Evolutionary conservation across 2,329 filamentous ascomycete species (phyloP).

Genomic region (Teratosphaeria epicoccoides): DNA sequence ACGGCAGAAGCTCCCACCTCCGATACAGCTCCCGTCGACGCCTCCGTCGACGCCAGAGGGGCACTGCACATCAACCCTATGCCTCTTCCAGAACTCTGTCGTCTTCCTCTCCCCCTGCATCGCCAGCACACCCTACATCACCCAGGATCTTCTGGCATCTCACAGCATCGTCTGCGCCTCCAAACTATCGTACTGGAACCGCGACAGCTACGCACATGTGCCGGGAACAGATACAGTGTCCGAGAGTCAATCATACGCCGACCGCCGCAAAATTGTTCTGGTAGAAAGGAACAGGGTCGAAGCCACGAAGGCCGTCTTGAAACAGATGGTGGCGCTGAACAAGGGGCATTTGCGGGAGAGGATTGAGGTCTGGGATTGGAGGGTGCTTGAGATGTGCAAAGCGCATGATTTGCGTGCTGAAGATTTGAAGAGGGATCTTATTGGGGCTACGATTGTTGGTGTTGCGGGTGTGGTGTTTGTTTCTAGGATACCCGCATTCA

Average conservation of each 20-base stretch:
- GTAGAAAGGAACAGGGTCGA: conserved; percentile 19
- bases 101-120: conserved; percentile 23
- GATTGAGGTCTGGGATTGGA: conserved; percentile 25
- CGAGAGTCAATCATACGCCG: conserved; percentile 24
- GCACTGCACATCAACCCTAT: conserved; percentile 6
- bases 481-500: conserved; percentile 5
- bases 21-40: not conserved
- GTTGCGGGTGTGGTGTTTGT: conserved; percentile 13
- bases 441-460: conserved; percentile 22
- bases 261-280: conserved; percentile 23
- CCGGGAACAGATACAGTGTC: conserved; percentile 14
- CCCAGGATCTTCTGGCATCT: conserved; percentile 16
- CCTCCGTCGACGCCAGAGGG: not conserved
- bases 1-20: not conserved
- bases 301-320: conserved; percentile 9
- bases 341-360: conserved; percentile 16
- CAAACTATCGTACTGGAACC: conserved; percentile 20
- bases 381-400: conserved; percentile 18
- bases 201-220: conserved; percentile 17
- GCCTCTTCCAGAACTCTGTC: conserved; percentile 13
- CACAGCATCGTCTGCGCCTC: conserved; percentile 11
- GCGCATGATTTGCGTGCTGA: conserved; percentile 11
- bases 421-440: conserved; percentile 12
- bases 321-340: conserved; percentile 14
- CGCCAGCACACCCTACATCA: conserved; percentile 19